These are phyloP conservation scores for Neurospora sp. DNA, from an alignment of 495 filamentous ascomycete genomes.

Conservation along the genomic window DNA sequence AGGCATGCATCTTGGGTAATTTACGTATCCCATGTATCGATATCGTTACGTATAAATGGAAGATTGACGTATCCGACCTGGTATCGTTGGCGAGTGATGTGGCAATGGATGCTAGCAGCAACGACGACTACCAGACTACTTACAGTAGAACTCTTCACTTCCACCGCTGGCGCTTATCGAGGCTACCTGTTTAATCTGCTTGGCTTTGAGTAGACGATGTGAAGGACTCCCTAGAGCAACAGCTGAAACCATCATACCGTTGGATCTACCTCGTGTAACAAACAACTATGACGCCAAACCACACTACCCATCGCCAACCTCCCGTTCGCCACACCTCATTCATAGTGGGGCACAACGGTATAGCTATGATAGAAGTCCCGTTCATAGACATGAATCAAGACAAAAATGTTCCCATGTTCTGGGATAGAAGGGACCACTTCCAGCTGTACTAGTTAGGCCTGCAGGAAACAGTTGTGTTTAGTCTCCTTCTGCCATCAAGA, in stretches of 20 bases:
- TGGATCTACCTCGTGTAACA: neutral
- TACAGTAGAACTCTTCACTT: neutral
- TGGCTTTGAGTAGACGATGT: neutral
- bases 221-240: neutral
- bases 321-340: neutral
- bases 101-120: neutral
- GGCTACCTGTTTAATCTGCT: neutral
- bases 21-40: neutral
- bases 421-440: neutral
- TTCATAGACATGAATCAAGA: neutral
- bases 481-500: no score
- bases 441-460: neutral
- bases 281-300: neutral
- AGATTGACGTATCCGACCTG: neutral
- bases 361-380: neutral
- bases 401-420: neutral
- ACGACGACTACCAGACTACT: neutral
- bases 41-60: neutral
- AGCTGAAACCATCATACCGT: neutral
- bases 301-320: neutral
- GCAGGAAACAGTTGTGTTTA: no score
- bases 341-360: neutral
- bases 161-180: neutral
- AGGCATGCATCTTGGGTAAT: neutral
- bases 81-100: neutral